Base-by-base conservation (phyloP, 179 eudicot genomes). In the Camellia oleifera region DNA sequence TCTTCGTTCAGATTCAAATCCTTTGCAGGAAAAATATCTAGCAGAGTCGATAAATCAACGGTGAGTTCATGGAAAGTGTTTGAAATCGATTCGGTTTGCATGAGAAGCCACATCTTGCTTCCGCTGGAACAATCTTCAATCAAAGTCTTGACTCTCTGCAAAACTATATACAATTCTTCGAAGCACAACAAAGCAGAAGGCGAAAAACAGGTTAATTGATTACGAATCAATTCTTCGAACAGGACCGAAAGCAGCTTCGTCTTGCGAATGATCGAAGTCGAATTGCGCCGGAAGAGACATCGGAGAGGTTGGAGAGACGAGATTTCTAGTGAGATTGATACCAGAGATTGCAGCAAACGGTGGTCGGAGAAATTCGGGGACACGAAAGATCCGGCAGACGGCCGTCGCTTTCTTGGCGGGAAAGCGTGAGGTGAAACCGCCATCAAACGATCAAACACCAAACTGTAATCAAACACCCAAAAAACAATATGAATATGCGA, bases 71-170 rank as follows among this genome's bases (percentile, higher is more conserved):
- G 95, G 56, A 95, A 95, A 1, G 82, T 74, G 61, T 77, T 81
- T 0, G 90, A 79, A 14, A 90, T 61, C 52, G 91, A 80, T 5
- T 90, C 86, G 26, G 60, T 82, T 70, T 88, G 91, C 85, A 89
- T 85, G 50, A 95, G 79, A 18, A 93, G 89, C 97, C 98, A 93
- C 81, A 88, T 76, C 83, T 77, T 92, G 87, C 99, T 93, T 15
- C 92, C 93, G 77, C 61, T 87, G 0, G 80, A 82, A 61, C 95
- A 92, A 69, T 93, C 98, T 45, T 91, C 94, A 3, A 95, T 80
- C 72, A 95, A 18, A 0, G 89, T 84, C 64, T 86, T 88, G 20
- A 91, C 81, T 57, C 98, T 79, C 32, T 91, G 94, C 20, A 95
- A 81, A 45, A 92, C 89, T 69, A 95, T 88, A 82, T 87, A 90